phyloP scores from a whole-genome alignment of 768 basidiomycete species.

The Nevesoporus exiguus region DNA sequence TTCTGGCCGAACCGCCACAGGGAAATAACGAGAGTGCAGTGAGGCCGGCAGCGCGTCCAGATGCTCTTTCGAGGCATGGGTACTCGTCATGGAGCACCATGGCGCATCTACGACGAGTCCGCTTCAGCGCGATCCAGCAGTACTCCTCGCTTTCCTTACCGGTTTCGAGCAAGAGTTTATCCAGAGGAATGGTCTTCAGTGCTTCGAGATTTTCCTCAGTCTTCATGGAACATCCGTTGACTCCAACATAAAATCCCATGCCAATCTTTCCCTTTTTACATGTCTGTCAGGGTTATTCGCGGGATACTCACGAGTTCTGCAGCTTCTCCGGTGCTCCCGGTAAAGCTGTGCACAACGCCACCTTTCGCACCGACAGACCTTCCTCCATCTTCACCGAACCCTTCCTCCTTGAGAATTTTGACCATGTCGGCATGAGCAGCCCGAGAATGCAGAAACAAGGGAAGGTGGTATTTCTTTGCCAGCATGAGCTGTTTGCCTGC shows the following conservation, averaged over 20 bases:
- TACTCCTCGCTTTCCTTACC: conserved; percentile 38
- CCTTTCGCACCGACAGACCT: conserved; percentile 53
- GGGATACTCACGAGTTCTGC: conserved; percentile 54
- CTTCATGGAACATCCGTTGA: conserved; percentile 79
- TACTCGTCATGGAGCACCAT: conserved; percentile 68
- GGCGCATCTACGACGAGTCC: conserved; percentile 51
- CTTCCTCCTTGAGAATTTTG: conserved; percentile 58
- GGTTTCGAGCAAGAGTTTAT: conserved; percentile 69
- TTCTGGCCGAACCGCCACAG: conserved; percentile 51
- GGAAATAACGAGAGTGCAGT: conserved; percentile 49
- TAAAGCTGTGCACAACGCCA: conserved; percentile 84
- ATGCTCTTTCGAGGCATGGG: conserved; percentile 56
- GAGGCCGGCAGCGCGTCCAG: conserved; percentile 45
- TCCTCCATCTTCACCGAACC: conserved; percentile 58
- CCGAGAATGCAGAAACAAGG: conserved; percentile 78
- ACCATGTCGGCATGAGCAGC: conserved; percentile 73
- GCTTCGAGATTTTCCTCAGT: conserved; percentile 60
- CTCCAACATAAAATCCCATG: conserved; percentile 60
- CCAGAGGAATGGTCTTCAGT: conserved; percentile 52
- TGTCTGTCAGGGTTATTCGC: background rate
- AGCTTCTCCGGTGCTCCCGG: conserved; percentile 61
- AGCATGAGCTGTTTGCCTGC: conserved; percentile 55
- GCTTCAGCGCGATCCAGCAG: background rate
- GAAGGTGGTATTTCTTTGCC: conserved; percentile 68
- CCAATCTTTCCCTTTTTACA: conserved; percentile 42